Evolutionary conservation across 805 yeast genomes (phyloP), one percentile per base, ranked within the genome.

Genomic region (Nakazawaea ernobii): DNA sequence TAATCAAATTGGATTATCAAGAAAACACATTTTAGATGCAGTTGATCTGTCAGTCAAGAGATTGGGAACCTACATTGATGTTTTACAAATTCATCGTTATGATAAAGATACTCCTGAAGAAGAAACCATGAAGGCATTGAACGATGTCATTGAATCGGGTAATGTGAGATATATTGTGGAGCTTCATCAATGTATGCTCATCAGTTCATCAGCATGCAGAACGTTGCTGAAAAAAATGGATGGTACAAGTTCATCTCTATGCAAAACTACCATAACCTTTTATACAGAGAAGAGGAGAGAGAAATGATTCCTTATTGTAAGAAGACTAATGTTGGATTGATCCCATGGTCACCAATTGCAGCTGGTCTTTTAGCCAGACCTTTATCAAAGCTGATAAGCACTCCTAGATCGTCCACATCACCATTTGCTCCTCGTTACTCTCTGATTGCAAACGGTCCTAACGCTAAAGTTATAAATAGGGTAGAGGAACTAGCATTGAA

Each of bases 321-420:
- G 24, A 68, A 66, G 43, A 72, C 73, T 10, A 74, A 74, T 13
- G 74, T 82, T 35, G 84, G 81, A 1, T 45, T 79, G 17, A 68
- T 77, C 39, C 84, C 84, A n/a, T 81, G 79, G 77, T 75, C 82
- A 7, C 85, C 86, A 26, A 58, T 70, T 47, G 81, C 80, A 6
- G 61, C 75, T 48, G 85, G 86, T 6, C 24, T 70, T 17, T 45
- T 45, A 35, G 40, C 48, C 3, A 39, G 40, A 27, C 36, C 48
- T 5, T 13, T 9, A 10, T 9, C 8, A 4, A 2, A 29, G 10
- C 36, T n/a, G 10, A 13, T 11, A 24, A 8, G 17, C 14, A 40
- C 14, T 17, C 7, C n/a, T 10, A 15, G 39, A 35, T 24, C 27
- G 9, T 26, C 30, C 17, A 17, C 39, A n/a, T 13, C 13, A 33